Base-by-base conservation (phyloP, 805 yeast species). In the Ascoidea asiatica region DNA sequence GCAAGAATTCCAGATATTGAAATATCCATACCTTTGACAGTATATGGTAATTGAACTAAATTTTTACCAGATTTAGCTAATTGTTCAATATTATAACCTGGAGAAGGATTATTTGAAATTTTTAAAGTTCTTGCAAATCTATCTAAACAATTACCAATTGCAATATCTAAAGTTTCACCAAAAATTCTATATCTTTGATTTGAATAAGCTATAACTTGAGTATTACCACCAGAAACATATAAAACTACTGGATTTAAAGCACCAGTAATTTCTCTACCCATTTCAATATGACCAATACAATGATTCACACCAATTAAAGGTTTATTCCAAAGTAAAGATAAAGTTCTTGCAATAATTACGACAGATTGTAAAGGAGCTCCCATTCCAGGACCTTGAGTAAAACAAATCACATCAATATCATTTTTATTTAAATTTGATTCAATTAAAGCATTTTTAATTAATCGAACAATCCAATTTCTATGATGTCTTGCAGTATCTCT, bases 321-420 rank as follows among this genome's bases (percentile, higher is more conserved):
- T 19, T 83, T 64, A 2, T 73, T 59, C 94, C 95, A 87, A 52
- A 90, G 57, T 52, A 81, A 77, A 6, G 87, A 68, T 37, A 89
- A 63, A 0, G 96, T 79, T 56, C 99, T 68, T 1, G 98, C 97
- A 1, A 95, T 94, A 42, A 92, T 70, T 2, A 82, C 97, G 37
- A 88, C 96, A 45, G 90, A 78, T 54, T 92, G 95, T 44, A 92
- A 65, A 0, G 99, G 99, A 1, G 97, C 97, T 2, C 99, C 99
- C 97, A 92, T 92, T 1, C 99, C 99, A 0, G 98, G 99, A 4
- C 98, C 98, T 62, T 84, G 94, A 1, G 98, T 92, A 60, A 92
- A 92, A 60, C 95, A 87, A 42, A 92, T 83, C 42, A 84, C 80
- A 61, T 83, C 89, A 5, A 81, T 56, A 40, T 83, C 83, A 6